Conservation (phyloP, 2,329 filamentous ascomycete species). For the Pestalotiopsis fici region DNA sequence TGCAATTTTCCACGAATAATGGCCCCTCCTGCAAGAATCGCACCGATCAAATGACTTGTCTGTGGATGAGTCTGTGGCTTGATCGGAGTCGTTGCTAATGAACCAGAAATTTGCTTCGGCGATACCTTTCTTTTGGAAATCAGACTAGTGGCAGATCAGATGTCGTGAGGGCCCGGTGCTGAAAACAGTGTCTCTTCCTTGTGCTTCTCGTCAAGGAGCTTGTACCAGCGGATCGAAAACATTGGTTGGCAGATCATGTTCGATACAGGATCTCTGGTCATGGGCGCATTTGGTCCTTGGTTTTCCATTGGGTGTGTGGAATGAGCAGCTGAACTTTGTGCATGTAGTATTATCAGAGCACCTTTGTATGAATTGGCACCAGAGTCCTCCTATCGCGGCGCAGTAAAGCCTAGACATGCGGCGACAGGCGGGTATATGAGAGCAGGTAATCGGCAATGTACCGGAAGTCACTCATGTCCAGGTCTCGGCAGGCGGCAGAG, state of each 20-base stretch:
- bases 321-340: neutral
- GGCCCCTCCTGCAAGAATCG: neutral
- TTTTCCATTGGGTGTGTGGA: neutral
- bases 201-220: neutral
- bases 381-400: constrained; percentile 13
- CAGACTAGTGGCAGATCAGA: neutral
- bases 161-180: neutral
- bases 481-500: constrained; percentile 11
- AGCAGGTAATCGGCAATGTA: constrained; percentile 15
- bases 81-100: neutral
- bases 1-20: neutral
- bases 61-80: neutral
- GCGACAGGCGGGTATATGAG: neutral
- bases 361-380: constrained; percentile 7
- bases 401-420: neutral
- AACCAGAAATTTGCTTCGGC: neutral
- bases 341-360: constrained; percentile 9
- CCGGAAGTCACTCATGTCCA: constrained; percentile 21
- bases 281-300: neutral
- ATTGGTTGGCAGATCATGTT: neutral
- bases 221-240: neutral
- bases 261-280: neutral
- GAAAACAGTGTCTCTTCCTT: neutral
- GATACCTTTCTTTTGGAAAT: neutral
- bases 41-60: neutral